A percentile compares a stretch with the other conserved stretches of the same genome.
These are phyloP conservation scores for Passiflora organensis DNA, from an alignment of 345 rosid species.

Conservation along the genomic window DNA sequence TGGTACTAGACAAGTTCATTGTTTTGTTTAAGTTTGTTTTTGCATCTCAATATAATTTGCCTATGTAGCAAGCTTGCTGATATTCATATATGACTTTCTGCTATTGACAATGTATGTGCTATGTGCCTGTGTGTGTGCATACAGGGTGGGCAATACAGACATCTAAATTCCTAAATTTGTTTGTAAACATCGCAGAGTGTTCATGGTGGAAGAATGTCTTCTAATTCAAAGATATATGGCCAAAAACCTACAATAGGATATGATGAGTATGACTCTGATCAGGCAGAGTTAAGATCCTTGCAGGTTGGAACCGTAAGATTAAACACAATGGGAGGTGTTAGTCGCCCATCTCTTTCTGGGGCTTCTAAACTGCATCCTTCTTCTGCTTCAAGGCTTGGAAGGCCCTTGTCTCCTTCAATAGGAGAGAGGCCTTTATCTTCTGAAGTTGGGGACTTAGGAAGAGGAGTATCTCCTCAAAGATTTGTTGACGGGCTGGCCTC, in stretches of 20 bases:
- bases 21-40: too few relatives aligned
- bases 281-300: conserved; percentile 36
- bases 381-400: conserved; percentile 38
- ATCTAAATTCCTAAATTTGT: conserved; percentile 10
- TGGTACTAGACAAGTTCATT: too few relatives aligned
- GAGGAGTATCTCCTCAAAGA: conserved; percentile 57
- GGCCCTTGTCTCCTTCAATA: conserved; percentile 36
- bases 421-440: conserved; percentile 37
- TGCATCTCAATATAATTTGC: too few relatives aligned
- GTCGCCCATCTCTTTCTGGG: conserved; percentile 39
- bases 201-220: conserved; percentile 44
- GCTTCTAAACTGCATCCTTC: conserved; percentile 42
- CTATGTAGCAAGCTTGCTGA: neutral
- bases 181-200: conserved; percentile 31
- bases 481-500: conserved; percentile 54
- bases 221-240: conserved; percentile 39
- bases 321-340: conserved; percentile 31
- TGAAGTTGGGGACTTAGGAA: conserved; percentile 41
- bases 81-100: neutral
- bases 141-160: conserved; percentile 12
- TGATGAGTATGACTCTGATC: conserved; percentile 51
- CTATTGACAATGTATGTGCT: neutral
- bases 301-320: conserved; percentile 53
- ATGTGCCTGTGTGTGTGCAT: neutral
- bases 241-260: conserved; percentile 38